Evolutionary conservation across 352 stramenopile genomes (phyloP), one percentile per base, ranked within the genome.

Genomic region (Phytopythium montanum): DNA sequence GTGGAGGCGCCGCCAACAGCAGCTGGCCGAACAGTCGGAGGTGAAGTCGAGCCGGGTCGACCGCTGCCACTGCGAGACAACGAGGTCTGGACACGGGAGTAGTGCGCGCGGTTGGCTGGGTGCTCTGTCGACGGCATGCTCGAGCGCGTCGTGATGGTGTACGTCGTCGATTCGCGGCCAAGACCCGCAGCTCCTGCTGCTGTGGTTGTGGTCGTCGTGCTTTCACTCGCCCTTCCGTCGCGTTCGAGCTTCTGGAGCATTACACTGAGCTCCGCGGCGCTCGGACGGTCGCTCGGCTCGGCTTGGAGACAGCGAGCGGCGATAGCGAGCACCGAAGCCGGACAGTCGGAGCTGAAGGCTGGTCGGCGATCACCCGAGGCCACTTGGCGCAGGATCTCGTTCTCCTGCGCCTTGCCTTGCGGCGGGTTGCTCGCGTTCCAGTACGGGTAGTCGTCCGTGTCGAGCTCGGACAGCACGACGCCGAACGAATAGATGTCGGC

Each of bases 391-490:
- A 89, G 60, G 19, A 91, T 87, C 48, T 73, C 68, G n/a, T 75
- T 80, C 64, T 89, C 71, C 58, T 87, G 64, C 6, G 64, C 59
- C 48, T 85, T 83, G 26, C 62, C 64, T 19, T 69, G 56, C 14
- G 69, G 62, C 13, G 70, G 72, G 49, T 87, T 72, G 36, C 73
- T 65, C 10, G 67, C 67, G 48, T 81, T 80, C 69, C 76, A 86
- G 64, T 83, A 85, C 52, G 76, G 76, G 53, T 83, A 85, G 39
- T 85, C 76, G n/a, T 83, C 69, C n/a, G 76, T 83, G 59, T 83
- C 75, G 44, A 85, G 78, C 59, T 85, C 75, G 0, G 65, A 79
- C 56, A 85, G 52, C 12, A 85, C 75, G 25, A 81, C 62, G 1
- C 73, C 73, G 39, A 81, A 79, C 6, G 73, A 81, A 29, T 75